phyloP scores from a whole-genome alignment of 2,329 filamentous ascomycete genomes.

The Paramyrothecium roridum region DNA sequence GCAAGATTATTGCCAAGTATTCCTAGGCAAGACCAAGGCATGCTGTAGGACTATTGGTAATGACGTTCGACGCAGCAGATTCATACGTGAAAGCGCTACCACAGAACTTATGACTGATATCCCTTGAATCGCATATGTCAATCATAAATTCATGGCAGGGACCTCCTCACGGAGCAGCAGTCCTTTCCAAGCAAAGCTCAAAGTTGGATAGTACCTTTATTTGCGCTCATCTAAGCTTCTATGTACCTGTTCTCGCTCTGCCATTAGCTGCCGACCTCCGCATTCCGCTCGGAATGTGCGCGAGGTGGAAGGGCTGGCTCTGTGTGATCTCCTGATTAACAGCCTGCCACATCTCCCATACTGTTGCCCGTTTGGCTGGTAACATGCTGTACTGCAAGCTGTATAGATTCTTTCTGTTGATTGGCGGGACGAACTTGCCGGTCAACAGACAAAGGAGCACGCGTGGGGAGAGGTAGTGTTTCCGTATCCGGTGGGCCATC shows the following conservation, averaged over 20 bases:
- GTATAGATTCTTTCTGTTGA: slow-evolving; percentile 92
- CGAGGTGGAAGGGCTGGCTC: slow-evolving; percentile 38
- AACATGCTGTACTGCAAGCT: slow-evolving; percentile 98
- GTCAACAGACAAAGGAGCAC: slow-evolving; percentile 87
- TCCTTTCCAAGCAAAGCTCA: too few relatives aligned
- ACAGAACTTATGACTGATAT: too few relatives aligned
- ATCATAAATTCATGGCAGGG: too few relatives aligned
- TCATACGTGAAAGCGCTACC: too few relatives aligned
- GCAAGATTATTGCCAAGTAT: too few relatives aligned
- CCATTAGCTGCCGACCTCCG: slow-evolving; percentile 24
- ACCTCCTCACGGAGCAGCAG: too few relatives aligned
- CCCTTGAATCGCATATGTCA: too few relatives aligned
- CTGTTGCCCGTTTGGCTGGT: slow-evolving; percentile 73
- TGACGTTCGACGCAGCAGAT: too few relatives aligned
- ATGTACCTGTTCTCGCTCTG: slow-evolving; percentile 16
- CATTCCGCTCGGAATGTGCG: slow-evolving; percentile 29
- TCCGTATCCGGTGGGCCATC: slow-evolving; percentile 84
- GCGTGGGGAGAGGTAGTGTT: slow-evolving; percentile 87
- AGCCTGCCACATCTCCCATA: slow-evolving; percentile 81
- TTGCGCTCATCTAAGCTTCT: not conserved
- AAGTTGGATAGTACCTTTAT: not conserved
- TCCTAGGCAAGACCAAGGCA: too few relatives aligned
- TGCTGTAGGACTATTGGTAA: too few relatives aligned
- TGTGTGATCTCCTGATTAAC: slow-evolving; percentile 50
- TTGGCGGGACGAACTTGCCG: slow-evolving; percentile 89